Evolutionary conservation across 257 asterid genomes (phyloP).

Genomic region (Nicotiana paniculata): DNA sequence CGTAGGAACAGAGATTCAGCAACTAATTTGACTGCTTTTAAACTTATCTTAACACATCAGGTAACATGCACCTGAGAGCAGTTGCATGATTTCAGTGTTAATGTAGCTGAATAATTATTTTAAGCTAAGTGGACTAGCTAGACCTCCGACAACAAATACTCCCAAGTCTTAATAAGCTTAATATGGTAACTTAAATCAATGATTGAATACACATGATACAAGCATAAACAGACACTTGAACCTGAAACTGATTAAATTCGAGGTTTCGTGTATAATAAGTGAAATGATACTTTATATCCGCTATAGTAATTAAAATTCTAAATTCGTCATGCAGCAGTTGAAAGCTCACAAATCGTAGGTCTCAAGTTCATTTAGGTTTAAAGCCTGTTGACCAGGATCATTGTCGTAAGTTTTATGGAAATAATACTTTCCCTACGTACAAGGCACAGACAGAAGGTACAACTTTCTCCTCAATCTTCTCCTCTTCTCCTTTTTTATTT

Average conservation of each 20-base stretch:
- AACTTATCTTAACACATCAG: background rate
- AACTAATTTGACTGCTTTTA: background rate
- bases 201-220: too few relatives aligned
- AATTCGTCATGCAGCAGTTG: background rate
- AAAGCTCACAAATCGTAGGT: background rate
- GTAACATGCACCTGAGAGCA: background rate
- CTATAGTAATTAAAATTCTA: background rate
- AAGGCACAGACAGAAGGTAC: slow-evolving; percentile 19
- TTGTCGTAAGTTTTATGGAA: slow-evolving; percentile 17
- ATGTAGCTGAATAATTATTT: background rate
- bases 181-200: too few relatives aligned
- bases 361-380: background rate
- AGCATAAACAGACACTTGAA: too few relatives aligned
- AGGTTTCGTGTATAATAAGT: too few relatives aligned
- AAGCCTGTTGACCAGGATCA: slow-evolving; percentile 41
- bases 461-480: slow-evolving; percentile 24
- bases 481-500: background rate
- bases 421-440: slow-evolving; percentile 16
- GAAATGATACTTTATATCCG: too few relatives aligned
- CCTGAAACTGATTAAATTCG: too few relatives aligned
- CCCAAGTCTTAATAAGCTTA: too few relatives aligned
- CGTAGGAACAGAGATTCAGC: background rate
- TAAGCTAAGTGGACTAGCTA: background rate
- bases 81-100: background rate
- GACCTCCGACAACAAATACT: too few relatives aligned